Evolutionary conservation across 306 rosid species (phyloP).

Genomic region (Coriaria nepalensis): DNA sequence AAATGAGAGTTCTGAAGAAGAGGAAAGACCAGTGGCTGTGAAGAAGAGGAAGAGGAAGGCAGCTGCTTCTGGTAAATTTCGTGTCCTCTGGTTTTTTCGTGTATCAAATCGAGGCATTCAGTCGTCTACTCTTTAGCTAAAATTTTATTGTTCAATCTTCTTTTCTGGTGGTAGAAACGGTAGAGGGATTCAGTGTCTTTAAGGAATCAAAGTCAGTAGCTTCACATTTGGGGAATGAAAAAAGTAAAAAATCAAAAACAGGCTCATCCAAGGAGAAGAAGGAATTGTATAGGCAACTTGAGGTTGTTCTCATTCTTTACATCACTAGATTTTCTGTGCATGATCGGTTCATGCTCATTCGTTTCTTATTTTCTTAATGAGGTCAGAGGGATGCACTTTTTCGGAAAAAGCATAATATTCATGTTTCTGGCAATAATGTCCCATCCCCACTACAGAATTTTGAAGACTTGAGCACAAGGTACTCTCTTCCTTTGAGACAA

Average conservation of each 20-base stretch:
- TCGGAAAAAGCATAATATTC: conserved; percentile 65
- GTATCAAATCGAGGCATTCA: conserved; percentile 1
- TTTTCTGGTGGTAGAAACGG: conserved; percentile 25
- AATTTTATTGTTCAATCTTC: conserved; percentile 2
- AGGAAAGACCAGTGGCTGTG: conserved; percentile 1
- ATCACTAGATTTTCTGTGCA: background rate
- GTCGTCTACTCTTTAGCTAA: conserved; percentile 1
- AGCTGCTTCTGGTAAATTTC: conserved; percentile 31
- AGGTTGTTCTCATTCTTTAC: conserved; percentile 35
- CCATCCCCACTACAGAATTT: conserved; percentile 72
- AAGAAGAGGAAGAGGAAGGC: conserved; percentile 78
- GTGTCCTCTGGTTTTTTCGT: background rate
- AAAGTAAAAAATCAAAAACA: conserved; percentile 18
- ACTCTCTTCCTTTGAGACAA: background rate
- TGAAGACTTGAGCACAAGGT: conserved; percentile 71
- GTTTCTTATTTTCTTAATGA: conserved; percentile 2
- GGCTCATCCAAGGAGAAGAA: conserved; percentile 36
- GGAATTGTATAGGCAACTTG: conserved; percentile 55
- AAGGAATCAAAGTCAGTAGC: conserved; percentile 36
- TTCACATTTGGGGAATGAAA: conserved; percentile 10
- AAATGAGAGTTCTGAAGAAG: conserved; percentile 20
- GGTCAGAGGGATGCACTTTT: conserved; percentile 51
- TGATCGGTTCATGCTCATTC: conserved; percentile 3
- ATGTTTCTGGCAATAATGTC: conserved; percentile 69
- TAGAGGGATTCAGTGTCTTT: conserved; percentile 65